Evolutionary conservation across 768 basidiomycete species (phyloP).

Genomic region (Ramaria sp.): DNA sequence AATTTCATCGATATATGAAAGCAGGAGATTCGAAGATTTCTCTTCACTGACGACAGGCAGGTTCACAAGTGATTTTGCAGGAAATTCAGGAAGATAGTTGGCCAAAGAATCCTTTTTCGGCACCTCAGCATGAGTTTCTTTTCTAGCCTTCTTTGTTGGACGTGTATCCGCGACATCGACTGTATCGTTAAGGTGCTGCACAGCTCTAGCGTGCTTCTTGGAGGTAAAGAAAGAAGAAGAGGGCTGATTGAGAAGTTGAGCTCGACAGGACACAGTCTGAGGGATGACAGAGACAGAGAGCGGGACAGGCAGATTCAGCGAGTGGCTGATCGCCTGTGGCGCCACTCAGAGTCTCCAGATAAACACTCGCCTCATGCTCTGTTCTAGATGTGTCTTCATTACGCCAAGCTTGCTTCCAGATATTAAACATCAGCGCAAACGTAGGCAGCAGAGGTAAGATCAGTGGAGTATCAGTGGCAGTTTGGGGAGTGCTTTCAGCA

Average conservation of each 20-base stretch:
- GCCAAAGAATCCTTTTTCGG: constrained; percentile 21
- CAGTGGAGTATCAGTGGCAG: neutral
- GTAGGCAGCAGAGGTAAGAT: neutral
- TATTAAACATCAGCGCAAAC: constrained; percentile 32
- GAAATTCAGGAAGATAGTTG: constrained; percentile 26
- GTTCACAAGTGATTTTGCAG: constrained; percentile 11
- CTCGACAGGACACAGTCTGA: neutral
- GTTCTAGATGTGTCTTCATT: constrained; percentile 17
- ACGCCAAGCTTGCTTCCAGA: constrained; percentile 42
- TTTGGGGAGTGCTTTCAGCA: no score
- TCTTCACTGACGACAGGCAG: constrained; percentile 5
- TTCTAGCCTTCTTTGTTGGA: constrained; percentile 6
- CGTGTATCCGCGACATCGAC: neutral
- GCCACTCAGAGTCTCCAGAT: neutral
- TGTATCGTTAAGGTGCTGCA: neutral
- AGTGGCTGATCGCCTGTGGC: neutral
- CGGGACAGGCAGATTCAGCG: neutral
- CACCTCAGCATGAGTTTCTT: neutral
- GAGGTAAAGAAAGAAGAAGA: neutral
- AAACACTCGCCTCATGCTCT: neutral
- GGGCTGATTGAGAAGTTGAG: neutral
- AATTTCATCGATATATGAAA: constrained; percentile 16
- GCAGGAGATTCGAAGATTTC: constrained; percentile 10
- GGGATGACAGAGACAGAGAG: neutral
- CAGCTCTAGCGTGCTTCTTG: neutral